Evolutionary conservation across 1,284 basidiomycete species (phyloP).

Genomic region (Wallemia hederae): DNA sequence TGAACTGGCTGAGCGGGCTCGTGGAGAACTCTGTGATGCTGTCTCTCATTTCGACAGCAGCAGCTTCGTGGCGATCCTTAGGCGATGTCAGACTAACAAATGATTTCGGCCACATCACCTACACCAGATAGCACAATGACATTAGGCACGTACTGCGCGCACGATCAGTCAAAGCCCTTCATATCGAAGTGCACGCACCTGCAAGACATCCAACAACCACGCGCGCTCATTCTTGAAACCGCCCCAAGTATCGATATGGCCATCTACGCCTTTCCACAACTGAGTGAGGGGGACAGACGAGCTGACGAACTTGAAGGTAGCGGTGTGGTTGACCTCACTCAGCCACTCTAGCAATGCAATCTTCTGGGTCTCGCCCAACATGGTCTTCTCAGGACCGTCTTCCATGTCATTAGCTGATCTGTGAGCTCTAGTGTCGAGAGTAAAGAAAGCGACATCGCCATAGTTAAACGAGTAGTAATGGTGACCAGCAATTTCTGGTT

Average conservation of each 20-base stretch:
- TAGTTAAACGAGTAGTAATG: neutral
- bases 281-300: neutral
- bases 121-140: neutral
- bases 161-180: neutral
- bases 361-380: neutral
- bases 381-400: neutral
- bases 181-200: neutral
- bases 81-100: neutral
- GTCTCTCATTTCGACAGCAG: neutral
- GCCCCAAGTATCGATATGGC: neutral
- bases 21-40: neutral
- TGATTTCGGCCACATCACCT: neutral
- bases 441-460: conserved; percentile 1
- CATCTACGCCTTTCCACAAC: conserved; percentile 1
- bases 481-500: neutral
- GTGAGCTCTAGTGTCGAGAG: neutral
- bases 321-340: neutral
- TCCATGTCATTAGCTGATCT: neutral
- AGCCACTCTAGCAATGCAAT: conserved; percentile 1
- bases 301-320: neutral
- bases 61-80: conserved; percentile 1
- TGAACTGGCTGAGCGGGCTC: neutral
- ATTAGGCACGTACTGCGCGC: neutral
- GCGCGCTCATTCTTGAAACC: neutral
- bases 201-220: neutral